Percentiles rank a stretch among this genome's conserved stretches.
Conservation (phyloP, 2,329 filamentous ascomycete species). For the Alternaria gaisen region DNA sequence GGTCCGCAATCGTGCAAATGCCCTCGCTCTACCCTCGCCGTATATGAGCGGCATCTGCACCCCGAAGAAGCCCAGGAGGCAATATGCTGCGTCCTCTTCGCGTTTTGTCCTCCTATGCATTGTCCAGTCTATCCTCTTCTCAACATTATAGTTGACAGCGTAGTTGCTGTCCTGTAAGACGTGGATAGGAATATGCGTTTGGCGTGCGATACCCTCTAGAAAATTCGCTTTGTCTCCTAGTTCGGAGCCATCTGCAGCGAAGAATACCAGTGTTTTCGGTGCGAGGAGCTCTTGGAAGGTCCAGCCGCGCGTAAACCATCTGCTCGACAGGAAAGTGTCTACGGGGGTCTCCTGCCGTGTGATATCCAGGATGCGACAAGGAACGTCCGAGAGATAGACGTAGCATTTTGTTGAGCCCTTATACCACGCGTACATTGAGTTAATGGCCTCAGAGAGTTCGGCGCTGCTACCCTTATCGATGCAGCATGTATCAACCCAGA, state of each 20-base stretch:
- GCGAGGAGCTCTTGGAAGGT: slow-evolving; percentile 8
- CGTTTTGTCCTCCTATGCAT: slow-evolving; percentile 14
- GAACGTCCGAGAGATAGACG: slow-evolving; percentile 5
- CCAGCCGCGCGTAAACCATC: slow-evolving; percentile 9
- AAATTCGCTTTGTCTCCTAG: background rate
- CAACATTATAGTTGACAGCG: background rate
- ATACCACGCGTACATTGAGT: slow-evolving; percentile 5
- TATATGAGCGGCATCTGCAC: slow-evolving; percentile 25
- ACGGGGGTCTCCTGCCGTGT: too few species aligned
- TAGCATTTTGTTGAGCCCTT: background rate
- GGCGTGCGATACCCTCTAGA: background rate
- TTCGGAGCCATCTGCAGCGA: background rate
- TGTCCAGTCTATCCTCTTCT: slow-evolving; percentile 24
- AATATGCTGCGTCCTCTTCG: slow-evolving; percentile 42
- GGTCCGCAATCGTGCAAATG: background rate
- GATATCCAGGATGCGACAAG: background rate
- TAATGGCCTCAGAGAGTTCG: slow-evolving; percentile 1
- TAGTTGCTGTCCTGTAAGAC: background rate
- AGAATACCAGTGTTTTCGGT: background rate
- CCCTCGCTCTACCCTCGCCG: slow-evolving; percentile 3
- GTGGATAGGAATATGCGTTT: background rate
- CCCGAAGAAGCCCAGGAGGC: slow-evolving; percentile 38
- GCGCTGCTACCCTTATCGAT: slow-evolving; percentile 14
- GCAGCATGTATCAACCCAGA: slow-evolving; percentile 14
- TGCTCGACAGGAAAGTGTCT: background rate